Conservation (phyloP, 805 yeast species). For the Monosporozyma unispora region DNA sequence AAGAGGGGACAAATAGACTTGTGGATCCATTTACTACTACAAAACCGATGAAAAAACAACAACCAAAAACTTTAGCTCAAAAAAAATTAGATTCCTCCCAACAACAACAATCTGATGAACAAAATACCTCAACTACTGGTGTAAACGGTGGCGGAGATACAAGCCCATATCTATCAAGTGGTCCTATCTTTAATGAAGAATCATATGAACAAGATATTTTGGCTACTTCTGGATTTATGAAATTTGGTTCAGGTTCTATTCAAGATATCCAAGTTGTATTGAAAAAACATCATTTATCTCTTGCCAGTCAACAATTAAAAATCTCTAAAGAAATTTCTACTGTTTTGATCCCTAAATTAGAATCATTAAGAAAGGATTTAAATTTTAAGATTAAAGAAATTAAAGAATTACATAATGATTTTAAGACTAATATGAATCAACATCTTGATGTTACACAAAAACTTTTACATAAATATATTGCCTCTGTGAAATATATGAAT, state of each 20-base stretch:
- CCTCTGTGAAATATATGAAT: constrained; percentile 36
- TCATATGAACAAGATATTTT: neutral
- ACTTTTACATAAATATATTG: constrained; percentile 38
- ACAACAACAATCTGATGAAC: neutral
- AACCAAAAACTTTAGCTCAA: constrained; percentile 20
- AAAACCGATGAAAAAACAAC: constrained; percentile 29
- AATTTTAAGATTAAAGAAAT: constrained; percentile 73
- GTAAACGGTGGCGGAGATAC: neutral
- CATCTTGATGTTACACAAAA: constrained; percentile 60
- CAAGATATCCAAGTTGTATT: constrained; percentile 68
- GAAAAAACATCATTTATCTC: constrained; percentile 52
- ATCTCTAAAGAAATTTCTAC: constrained; percentile 47
- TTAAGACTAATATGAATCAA: constrained; percentile 48
- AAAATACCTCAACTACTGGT: neutral
- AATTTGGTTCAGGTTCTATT: constrained; percentile 66
- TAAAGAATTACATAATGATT: constrained; percentile 55
- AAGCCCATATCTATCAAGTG: neutral
- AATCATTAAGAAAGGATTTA: constrained; percentile 57
- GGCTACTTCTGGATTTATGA: constrained; percentile 46
- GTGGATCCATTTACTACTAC: constrained; percentile 44
- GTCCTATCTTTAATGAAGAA: neutral
- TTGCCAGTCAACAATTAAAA: constrained; percentile 46
- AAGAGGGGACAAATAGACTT: constrained; percentile 30
- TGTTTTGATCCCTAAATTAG: constrained; percentile 49
- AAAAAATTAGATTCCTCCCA: constrained; percentile 5